Evolutionary conservation across 2,329 filamentous ascomycete species (phyloP), one percentile per base, ranked within the genome.

Genomic region (Gaeumannomyces tritici): DNA sequence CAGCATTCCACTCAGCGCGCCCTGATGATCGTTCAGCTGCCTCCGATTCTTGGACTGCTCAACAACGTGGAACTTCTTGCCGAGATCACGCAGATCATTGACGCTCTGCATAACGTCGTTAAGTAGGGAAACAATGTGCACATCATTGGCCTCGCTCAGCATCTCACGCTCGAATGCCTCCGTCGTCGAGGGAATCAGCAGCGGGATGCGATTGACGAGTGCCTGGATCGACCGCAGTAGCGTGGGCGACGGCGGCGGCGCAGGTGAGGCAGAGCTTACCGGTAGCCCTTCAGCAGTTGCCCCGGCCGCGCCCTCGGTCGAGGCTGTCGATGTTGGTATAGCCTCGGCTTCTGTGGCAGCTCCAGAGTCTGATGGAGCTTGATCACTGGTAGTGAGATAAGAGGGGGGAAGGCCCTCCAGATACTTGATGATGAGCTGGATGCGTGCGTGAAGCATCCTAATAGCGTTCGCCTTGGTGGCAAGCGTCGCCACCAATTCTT

Each of bases 401-500:
- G 86, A 87, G 9, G 84, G 80, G 1, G 89, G 89, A 2, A 95
- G 82, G 18, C 82, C 83, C 65, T 88, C 80, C 58, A 99, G 85
- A 72, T 97, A 98, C n/a, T 80, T 80, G 64, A 83, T 83, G 67
- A 93, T 83, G 62, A 93, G 82, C 57, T 83, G 81, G 67, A 95
- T 85, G 60, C 90, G 86, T 8, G 87, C 85, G 70, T 93, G 88
- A 31, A 99, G 85, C 87, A 96, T 97, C 76, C 92, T 93, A 70
- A 97, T 89, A 29, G 95, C 93, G 74, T 97, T 98, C 65, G 89
- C 84, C 70, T 96, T 96, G 64, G 92, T 89, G 31, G 88, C 95
- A 27, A 99, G 84, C 21, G 83, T 78, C 29, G 83, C 79, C 62
- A 88, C 79, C 71, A 83, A 78, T 72, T 88, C 84, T 62, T 86